Conservation (phyloP, 140 eudicot genomes). For the Flaveria floridana region DNA sequence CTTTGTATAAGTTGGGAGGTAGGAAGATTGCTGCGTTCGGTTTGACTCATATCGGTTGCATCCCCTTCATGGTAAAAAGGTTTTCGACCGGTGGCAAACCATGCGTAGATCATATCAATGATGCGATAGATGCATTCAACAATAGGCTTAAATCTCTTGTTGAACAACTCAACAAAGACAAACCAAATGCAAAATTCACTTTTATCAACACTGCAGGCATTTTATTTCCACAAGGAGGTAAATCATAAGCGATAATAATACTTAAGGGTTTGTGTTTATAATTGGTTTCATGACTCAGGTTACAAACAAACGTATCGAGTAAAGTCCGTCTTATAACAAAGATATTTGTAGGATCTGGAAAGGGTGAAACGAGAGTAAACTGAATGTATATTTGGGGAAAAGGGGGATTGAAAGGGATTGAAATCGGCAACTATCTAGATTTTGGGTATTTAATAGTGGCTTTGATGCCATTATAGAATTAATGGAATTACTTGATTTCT, state of each 20-base stretch:
- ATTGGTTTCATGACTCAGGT: neutral
- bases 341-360: too few species aligned
- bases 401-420: too few species aligned
- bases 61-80: constrained; percentile 25
- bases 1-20: constrained; percentile 42
- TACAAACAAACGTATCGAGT: too few species aligned
- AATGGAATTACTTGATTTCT: too few species aligned
- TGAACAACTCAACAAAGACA: constrained; percentile 35
- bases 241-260: constrained; percentile 13
- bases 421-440: too few species aligned
- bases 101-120: constrained; percentile 42
- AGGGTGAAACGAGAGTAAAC: too few species aligned
- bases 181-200: constrained; percentile 42
- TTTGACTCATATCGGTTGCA: constrained; percentile 48
- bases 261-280: neutral
- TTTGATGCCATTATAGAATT: too few species aligned
- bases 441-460: too few species aligned
- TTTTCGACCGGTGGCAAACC: constrained; percentile 33
- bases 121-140: constrained; percentile 34
- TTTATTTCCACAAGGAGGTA: constrained; percentile 34
- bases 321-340: too few species aligned
- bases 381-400: too few species aligned
- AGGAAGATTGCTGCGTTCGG: constrained; percentile 50
- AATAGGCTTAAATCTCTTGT: constrained; percentile 42
- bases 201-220: constrained; percentile 44